A percentile compares a stretch with the other conserved stretches of the same genome.
Evolutionary conservation across 2,329 filamentous ascomycete genomes (phyloP).

Genomic region (Colletotrichum theobromicola): DNA sequence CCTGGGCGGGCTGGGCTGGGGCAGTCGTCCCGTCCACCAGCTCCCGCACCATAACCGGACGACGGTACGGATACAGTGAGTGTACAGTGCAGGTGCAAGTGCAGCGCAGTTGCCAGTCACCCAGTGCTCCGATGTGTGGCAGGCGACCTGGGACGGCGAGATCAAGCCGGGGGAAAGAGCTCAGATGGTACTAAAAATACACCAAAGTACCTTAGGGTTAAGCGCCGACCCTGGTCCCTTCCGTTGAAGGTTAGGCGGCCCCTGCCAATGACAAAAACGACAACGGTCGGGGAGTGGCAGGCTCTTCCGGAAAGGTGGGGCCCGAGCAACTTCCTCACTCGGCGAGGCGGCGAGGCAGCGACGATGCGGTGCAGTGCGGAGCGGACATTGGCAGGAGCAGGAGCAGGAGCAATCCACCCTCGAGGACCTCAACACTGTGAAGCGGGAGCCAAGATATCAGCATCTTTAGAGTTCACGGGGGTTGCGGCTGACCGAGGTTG

Average conservation of each 20-base stretch:
- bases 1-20: neutral
- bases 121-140: neutral
- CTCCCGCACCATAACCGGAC: neutral
- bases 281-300: neutral
- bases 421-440: too few relatives aligned
- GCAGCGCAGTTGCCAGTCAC: too few relatives aligned
- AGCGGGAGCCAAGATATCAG: neutral
- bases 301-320: neutral
- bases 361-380: neutral
- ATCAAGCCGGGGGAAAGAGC: constrained; percentile 1
- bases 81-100: neutral
- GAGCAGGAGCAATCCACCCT: neutral
- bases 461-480: neutral
- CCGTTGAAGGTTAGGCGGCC: neutral
- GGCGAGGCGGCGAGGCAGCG: neutral
- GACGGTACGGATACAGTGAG: neutral
- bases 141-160: neutral
- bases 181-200: constrained; percentile 15
- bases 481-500: neutral
- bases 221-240: constrained; percentile 13
- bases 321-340: neutral
- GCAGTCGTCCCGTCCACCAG: neutral
- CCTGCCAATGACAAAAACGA: neutral
- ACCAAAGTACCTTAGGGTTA: constrained; percentile 14
- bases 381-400: neutral